A percentile compares a stretch with the other conserved stretches of the same genome.
phyloP scores from a whole-genome alignment of 169 alveolate genomes.

The Theileria parva region DNA sequence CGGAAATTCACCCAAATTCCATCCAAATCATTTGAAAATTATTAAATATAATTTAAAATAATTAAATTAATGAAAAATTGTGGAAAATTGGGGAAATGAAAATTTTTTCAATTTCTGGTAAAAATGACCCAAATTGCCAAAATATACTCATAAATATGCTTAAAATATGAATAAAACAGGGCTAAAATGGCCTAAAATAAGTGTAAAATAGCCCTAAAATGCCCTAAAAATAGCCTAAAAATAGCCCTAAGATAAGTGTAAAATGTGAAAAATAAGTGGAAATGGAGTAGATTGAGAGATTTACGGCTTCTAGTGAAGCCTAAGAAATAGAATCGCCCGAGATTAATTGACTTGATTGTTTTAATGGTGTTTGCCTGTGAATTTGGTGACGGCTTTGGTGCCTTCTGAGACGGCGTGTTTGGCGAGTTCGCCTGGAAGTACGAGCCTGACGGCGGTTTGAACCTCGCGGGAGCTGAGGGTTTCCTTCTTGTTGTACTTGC shows the following conservation, averaged over 20 bases:
- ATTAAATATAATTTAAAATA: no score
- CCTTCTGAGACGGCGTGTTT: slow-evolving; percentile 99
- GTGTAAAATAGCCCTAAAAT: no score
- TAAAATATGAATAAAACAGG: not conserved
- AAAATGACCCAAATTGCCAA: not conserved
- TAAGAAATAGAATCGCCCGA: slow-evolving; percentile 56
- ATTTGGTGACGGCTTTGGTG: slow-evolving; percentile 98
- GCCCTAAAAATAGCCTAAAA: no score
- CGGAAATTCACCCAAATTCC: not conserved
- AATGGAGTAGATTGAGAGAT: not conserved
- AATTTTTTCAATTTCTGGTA: no score
- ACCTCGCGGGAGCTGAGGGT: slow-evolving; percentile 96
- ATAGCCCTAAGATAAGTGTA: not conserved
- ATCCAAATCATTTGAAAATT: no score
- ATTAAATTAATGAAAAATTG: not conserved
- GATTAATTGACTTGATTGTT: slow-evolving; percentile 30
- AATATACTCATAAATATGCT: not conserved
- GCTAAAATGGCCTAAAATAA: no score
- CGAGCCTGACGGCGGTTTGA: slow-evolving; percentile 98
- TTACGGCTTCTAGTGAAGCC: slow-evolving; percentile 77
- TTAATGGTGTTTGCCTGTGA: slow-evolving; percentile 85
- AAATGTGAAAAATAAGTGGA: not conserved
- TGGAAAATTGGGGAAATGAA: no score
- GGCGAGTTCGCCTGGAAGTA: slow-evolving; percentile 99
- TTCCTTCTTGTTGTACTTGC: slow-evolving; percentile 92